Evolutionary conservation across 352 stramenopile genomes (phyloP), one percentile per base, ranked within the genome.

Genomic region (Phytophthora constricta): DNA sequence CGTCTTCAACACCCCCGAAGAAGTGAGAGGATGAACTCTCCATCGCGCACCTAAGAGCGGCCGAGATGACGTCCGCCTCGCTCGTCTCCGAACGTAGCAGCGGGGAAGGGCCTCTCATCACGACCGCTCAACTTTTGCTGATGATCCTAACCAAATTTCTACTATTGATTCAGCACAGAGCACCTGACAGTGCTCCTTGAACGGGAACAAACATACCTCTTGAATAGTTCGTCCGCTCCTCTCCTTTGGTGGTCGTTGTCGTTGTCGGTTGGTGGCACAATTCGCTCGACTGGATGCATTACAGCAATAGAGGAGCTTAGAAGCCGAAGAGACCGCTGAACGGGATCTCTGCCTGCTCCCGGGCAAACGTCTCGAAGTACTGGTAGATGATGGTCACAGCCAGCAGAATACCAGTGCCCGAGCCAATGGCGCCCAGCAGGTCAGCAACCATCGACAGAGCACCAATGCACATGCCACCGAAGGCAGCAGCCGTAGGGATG

Each of bases 311-410:
- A 57, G 5, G 4, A 25, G 41, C 72, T 90, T 93, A 93, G 74
- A 96, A 93, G 68, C 87, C 87, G 63, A 96, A 96, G 48, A 96
- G 71, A 42, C 82, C 80, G 53, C 81, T 83, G 42, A 95, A 67
- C 51, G 87, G 87, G 56, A 96, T 82, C 63, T 96, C 87, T 8
- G 87, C 84, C 63, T 96, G 85, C 76, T 99, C 96, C 73, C 97
- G 97, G 54, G 95, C 89, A 57, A 99, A 99, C 42, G 95, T 97
- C 89, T 99, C 97, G 72, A 98, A 99, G 83, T 99, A 99, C 80
- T 98, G 93, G 89, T 99, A 99, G 81, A 99, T 99, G 86, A 99
- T 99, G 25, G 97, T 99, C 54, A 99, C 98, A 52, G 95, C 95
- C 60, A 99, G 80, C 66, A 99, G 80, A 77, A 99, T 99, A 84